Evolutionary conservation across 768 basidiomycete species (phyloP).

Genomic region (Psilocybe cyanescens): DNA sequence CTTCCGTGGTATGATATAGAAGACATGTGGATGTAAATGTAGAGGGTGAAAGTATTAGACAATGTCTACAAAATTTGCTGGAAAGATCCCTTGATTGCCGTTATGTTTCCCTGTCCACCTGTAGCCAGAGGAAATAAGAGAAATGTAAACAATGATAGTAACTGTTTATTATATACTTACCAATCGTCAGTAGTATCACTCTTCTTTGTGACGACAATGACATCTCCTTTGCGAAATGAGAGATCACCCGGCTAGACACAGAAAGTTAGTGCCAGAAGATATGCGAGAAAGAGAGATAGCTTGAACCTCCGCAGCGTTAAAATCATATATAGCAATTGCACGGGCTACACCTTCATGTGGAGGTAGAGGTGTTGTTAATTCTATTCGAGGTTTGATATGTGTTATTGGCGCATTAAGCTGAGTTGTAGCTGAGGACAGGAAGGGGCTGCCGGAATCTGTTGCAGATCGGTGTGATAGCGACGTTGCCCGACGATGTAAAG

Average conservation of each 20-base stretch:
- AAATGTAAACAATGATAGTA: not conserved
- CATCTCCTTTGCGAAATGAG: slow-evolving; percentile 76
- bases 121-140: not conserved
- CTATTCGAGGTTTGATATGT: slow-evolving; percentile 51
- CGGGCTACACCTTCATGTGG: slow-evolving; percentile 67
- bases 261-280: slow-evolving; percentile 6
- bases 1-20: not conserved
- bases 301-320: slow-evolving; percentile 70
- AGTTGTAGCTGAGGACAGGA: not conserved
- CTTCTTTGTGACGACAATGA: slow-evolving; percentile 70
- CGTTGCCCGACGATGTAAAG: not conserved
- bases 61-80: slow-evolving; percentile 85
- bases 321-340: slow-evolving; percentile 77
- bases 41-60: slow-evolving; percentile 26
- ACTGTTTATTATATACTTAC: slow-evolving; percentile 38
- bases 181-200: slow-evolving; percentile 78
- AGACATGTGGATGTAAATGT: not conserved
- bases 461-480: not conserved
- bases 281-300: not conserved
- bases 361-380: slow-evolving; percentile 48
- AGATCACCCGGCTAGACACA: slow-evolving; percentile 65
- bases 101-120: slow-evolving; percentile 83
- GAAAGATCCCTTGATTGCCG: slow-evolving; percentile 70
- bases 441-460: not conserved
- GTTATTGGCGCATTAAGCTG: slow-evolving; percentile 14